phyloP scores from a whole-genome alignment of 1,139 yeast species.

The Candida tropicalis region DNA sequence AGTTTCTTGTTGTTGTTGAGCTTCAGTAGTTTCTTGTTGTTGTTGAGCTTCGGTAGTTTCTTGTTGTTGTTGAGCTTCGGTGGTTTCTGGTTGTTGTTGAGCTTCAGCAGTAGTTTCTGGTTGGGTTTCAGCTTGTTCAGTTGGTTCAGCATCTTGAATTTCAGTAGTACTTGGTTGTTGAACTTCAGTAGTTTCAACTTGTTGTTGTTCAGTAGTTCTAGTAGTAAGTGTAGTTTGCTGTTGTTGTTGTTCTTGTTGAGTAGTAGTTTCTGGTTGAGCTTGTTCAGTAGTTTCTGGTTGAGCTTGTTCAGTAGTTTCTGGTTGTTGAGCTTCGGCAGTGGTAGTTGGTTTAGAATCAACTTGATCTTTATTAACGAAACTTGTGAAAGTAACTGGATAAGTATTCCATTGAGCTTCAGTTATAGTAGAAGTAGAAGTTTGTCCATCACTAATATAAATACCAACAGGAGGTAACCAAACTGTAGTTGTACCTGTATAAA shows the following conservation, averaged over 20 bases:
- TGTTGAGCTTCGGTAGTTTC: conserved; percentile 5
- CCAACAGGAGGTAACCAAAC: conserved; percentile 71
- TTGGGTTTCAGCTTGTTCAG: conserved; percentile 4
- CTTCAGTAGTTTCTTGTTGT: conserved; percentile 9
- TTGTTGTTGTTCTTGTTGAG: conserved; percentile 11
- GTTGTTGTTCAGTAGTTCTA: conserved; percentile 6
- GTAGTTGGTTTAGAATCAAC: conserved; percentile 14
- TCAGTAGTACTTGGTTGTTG: conserved; percentile 11
- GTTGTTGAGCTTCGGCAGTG: conserved; percentile 15
- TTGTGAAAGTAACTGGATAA: conserved; percentile 23
- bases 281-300: conserved; percentile 16
- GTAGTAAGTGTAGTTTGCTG: conserved; percentile 13
- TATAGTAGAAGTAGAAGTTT: conserved; percentile 60
- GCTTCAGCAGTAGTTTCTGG: conserved; percentile 11
- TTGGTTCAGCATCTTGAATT: background rate
- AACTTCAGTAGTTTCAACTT: conserved; percentile 9
- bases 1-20: background rate
- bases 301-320: conserved; percentile 23
- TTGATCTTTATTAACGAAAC: conserved; percentile 16
- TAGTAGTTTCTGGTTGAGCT: conserved; percentile 10
- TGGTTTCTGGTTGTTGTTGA: background rate
- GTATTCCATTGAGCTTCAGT: conserved; percentile 35
- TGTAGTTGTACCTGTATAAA: conserved; percentile 62
- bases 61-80: conserved; percentile 7
- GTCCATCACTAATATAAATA: conserved; percentile 61